Conservation (phyloP, 1,284 basidiomycete genomes). For the Puccinia polysora region DNA sequence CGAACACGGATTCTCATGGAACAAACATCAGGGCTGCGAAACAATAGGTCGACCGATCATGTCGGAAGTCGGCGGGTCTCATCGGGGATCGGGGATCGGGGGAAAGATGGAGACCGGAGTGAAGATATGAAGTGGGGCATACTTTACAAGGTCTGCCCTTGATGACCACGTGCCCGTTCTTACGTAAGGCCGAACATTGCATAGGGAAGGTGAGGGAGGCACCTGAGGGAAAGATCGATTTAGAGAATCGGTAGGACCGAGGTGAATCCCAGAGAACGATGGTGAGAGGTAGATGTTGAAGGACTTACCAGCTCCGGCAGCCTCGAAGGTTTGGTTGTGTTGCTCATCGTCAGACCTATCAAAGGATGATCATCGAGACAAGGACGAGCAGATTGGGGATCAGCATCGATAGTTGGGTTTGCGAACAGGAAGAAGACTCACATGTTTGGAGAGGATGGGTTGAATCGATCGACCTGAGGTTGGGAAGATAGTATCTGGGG, state of each 20-base stretch:
- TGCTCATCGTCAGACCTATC: conserved; percentile 67
- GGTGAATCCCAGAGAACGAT: background rate
- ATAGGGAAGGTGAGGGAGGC: conserved; percentile 54
- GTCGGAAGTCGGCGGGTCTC: too few species aligned
- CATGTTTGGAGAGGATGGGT: too few species aligned
- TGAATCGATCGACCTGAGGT: too few species aligned
- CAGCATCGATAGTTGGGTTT: background rate
- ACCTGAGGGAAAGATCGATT: conserved; percentile 12
- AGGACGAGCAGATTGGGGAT: background rate
- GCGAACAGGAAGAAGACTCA: too few species aligned
- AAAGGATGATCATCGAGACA: background rate
- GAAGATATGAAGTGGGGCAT: conserved; percentile 31
- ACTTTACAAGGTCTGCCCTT: conserved; percentile 94
- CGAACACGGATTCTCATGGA: background rate
- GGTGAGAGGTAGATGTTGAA: background rate
- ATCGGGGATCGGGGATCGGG: background rate
- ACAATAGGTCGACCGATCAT: too few species aligned
- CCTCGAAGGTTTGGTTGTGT: conserved; percentile 84
- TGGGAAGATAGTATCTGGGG: too few species aligned
- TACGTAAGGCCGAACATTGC: conserved; percentile 95
- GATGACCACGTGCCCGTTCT: conserved; percentile 92
- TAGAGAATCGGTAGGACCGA: background rate
- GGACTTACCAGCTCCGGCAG: conserved; percentile 53
- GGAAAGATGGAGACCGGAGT: background rate
- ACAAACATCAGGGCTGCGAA: background rate